Conservation (phyloP, 2,329 filamentous ascomycete species). For the Aspergillus quadricinctus region DNA sequence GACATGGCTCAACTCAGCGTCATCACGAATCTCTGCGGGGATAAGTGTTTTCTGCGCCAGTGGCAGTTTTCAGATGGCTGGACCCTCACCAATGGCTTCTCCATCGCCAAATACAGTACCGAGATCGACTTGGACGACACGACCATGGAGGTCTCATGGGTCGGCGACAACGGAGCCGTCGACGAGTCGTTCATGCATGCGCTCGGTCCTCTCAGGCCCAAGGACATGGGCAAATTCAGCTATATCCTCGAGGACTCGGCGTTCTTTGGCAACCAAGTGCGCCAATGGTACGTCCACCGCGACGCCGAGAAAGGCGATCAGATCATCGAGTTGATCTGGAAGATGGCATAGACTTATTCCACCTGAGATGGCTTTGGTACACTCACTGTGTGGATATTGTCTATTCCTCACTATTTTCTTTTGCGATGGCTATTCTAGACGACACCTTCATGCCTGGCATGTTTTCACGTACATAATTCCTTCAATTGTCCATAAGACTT, state of each 20-base stretch:
- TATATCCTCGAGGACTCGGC: conserved; percentile 48
- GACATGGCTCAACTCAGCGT: conserved; percentile 50
- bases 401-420: background rate
- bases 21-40: conserved; percentile 52
- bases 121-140: conserved; percentile 43
- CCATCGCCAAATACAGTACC: conserved; percentile 49
- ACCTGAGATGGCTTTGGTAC: background rate
- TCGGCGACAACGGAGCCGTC: conserved; percentile 40
- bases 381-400: background rate
- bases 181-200: conserved; percentile 48
- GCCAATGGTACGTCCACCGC: conserved; percentile 54
- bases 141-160: conserved; percentile 52
- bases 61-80: conserved; percentile 46
- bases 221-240: conserved; percentile 48
- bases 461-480: background rate
- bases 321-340: conserved; percentile 39
- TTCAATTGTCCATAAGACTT: background rate
- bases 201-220: conserved; percentile 49
- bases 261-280: conserved; percentile 41
- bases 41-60: conserved; percentile 53
- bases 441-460: background rate
- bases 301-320: conserved; percentile 39
- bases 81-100: conserved; percentile 59
- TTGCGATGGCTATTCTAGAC: background rate
- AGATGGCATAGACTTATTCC: conserved; percentile 8